Base-by-base conservation (phyloP, 2,329 filamentous ascomycete species). In the Sordariomycetes sp. region DNA sequence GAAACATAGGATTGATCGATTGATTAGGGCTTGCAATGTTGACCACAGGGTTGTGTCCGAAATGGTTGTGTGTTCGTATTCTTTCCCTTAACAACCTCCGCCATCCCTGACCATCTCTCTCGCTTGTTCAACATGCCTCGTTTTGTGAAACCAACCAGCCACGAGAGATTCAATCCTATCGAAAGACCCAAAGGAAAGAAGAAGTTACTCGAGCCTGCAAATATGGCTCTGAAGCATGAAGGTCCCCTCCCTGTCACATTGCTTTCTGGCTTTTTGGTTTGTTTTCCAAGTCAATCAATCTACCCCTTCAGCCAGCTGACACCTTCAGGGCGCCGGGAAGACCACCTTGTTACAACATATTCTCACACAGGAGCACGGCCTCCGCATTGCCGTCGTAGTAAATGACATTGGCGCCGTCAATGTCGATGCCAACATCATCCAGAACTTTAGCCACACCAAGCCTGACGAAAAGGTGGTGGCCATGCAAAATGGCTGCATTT, bases 401-500 rank as follows among this genome's bases (percentile, higher is more conserved):
- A 85, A 86, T 43, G 81, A 85, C 39, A 82, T 85, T 57, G 73
- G 72, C 40, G 65, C 67, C 1, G 59, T 82, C 33, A 82, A 82
- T 42, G 72, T 82, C 42, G 77, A 83, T 37, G 77, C 76, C 0
- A 65, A 73, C 5, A 57, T 80, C 0, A 72, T 82, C 29, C 67
- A 76, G 45, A 66, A 65, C 17, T 54, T 80, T 23, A 71, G 69
- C 3, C 68, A 72, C 42, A 72, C 71, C 0, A 59, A 78, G 25
- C n/a, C n/a, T n/a, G n/a, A n/a, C n/a, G 75, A 82, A 42, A 79
- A 81, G 41, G 64, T 83, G 21, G 73, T 83, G 12, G 71, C 77
- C 8, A 65, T 84, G 35, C 77, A 83, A 46, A 84, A 83, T 40
- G 79, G 81, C 8, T 86, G 82, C 43, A 86, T 86, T 46, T 86